Conservation (phyloP, 257 asterid genomes). For the Ocimum tenuiflorum region DNA sequence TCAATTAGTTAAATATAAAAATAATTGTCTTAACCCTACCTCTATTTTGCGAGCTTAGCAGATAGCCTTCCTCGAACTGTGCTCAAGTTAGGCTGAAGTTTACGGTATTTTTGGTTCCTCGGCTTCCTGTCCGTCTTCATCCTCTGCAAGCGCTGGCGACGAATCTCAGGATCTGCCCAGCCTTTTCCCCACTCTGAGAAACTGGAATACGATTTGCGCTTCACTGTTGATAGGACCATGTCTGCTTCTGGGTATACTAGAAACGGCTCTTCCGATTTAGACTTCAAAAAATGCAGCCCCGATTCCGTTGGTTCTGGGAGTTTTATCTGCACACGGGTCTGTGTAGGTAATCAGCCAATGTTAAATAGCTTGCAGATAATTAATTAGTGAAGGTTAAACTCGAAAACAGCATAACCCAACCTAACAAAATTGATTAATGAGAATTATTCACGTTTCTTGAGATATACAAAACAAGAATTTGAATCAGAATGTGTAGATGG, state of each 20-base stretch:
- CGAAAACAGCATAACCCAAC: neutral
- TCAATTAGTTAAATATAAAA: no score
- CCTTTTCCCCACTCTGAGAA: conserved; percentile 81
- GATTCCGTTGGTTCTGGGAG: conserved; percentile 44
- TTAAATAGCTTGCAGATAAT: neutral
- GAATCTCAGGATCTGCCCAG: conserved; percentile 80
- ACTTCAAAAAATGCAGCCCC: conserved; percentile 44
- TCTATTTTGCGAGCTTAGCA: conserved; percentile 46
- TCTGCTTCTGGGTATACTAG: conserved; percentile 64
- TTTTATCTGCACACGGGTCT: conserved; percentile 53
- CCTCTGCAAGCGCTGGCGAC: conserved; percentile 53
- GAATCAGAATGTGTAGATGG: neutral
- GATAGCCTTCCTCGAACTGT: conserved; percentile 68
- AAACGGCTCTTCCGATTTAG: conserved; percentile 32
- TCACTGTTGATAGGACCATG: conserved; percentile 47
- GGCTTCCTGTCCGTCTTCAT: conserved; percentile 29
- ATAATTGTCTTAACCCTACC: neutral
- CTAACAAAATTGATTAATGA: no score
- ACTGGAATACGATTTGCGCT: conserved; percentile 41
- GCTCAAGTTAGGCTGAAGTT: conserved; percentile 25
- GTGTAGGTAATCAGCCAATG: conserved; percentile 6
- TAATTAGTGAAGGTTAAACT: neutral
- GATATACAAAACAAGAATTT: neutral
- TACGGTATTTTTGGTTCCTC: conserved; percentile 30
- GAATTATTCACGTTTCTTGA: neutral